phyloP scores from a whole-genome alignment of 1,284 basidiomycete species.

The Pascua guehoae region DNA sequence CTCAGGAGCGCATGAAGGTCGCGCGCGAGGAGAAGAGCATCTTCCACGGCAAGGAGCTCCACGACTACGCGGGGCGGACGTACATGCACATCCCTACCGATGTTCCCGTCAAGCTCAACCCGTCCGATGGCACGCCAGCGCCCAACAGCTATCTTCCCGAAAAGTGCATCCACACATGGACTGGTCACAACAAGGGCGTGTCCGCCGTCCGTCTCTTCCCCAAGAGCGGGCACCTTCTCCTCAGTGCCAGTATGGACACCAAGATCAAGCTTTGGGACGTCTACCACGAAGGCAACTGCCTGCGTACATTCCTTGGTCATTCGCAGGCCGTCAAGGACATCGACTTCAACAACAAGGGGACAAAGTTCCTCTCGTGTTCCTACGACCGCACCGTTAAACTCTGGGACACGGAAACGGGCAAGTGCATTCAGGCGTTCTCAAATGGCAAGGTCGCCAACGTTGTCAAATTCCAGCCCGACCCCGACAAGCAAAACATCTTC shows the following conservation, averaged over 20 bases:
- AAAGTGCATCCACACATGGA: constrained; percentile 91
- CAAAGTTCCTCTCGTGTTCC: constrained; percentile 82
- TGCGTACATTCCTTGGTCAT: constrained; percentile 96
- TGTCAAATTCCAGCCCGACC: constrained; percentile 89
- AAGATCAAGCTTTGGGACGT: constrained; percentile 99
- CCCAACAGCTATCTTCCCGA: constrained; percentile 94
- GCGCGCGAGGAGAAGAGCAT: constrained; percentile 87
- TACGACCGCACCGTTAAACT: constrained; percentile 98
- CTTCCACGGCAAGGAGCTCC: constrained; percentile 95
- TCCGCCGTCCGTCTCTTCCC: constrained; percentile 92
- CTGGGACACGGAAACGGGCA: constrained; percentile 96
- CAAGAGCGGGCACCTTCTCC: constrained; percentile 82
- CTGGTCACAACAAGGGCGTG: constrained; percentile 94
- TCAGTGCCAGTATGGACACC: constrained; percentile 96
- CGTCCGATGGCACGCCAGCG: constrained; percentile 68
- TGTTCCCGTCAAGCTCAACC: constrained; percentile 60
- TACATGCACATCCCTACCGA: constrained; percentile 88
- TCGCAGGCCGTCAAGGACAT: constrained; percentile 94
- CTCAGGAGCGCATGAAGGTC: constrained; percentile 72
- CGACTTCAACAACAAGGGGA: constrained; percentile 88
- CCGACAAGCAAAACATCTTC: constrained; percentile 94
- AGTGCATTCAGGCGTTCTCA: constrained; percentile 90
- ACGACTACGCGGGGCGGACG: constrained; percentile 96
- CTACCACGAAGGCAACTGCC: constrained; percentile 92
- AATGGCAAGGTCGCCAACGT: constrained; percentile 97